These are phyloP conservation scores for Adansonia digitata DNA, from an alignment of 345 rosid species.

Conservation along the genomic window DNA sequence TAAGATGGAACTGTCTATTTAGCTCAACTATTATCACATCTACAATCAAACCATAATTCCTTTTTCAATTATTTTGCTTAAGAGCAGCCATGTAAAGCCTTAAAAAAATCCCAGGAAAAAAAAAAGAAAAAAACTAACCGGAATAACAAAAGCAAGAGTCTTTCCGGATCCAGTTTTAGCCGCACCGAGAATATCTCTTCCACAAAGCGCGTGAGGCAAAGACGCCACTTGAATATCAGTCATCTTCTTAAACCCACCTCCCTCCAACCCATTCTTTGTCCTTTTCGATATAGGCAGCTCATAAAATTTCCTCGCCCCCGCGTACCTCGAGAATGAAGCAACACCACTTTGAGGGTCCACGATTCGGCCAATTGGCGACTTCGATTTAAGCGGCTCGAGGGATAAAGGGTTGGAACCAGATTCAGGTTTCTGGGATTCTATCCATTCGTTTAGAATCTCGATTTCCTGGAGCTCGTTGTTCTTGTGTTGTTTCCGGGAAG, in stretches of 20 bases:
- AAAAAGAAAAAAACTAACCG: constrained; percentile 43
- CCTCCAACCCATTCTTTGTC: constrained; percentile 62
- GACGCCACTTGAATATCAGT: constrained; percentile 84
- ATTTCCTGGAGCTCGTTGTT: constrained; percentile 52
- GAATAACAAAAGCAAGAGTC: constrained; percentile 84
- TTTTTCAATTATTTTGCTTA: neutral
- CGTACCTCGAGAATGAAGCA: constrained; percentile 49
- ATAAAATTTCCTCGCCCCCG: constrained; percentile 51
- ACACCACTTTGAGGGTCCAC: constrained; percentile 26
- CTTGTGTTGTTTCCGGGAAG: constrained; percentile 35
- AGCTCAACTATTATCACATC: neutral
- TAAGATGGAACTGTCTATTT: neutral
- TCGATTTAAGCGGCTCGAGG: constrained; percentile 37
- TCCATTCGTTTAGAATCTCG: constrained; percentile 57
- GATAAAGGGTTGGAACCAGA: constrained; percentile 81
- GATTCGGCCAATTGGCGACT: constrained; percentile 50
- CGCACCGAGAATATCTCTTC: constrained; percentile 87
- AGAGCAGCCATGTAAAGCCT: neutral
- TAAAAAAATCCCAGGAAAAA: neutral
- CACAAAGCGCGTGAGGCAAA: constrained; percentile 81
- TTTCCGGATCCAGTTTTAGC: constrained; percentile 96
- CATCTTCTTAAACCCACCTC: constrained; percentile 51
- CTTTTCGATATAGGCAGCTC: constrained; percentile 76
- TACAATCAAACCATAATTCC: neutral
- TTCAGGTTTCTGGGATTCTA: constrained; percentile 73